Evolutionary conservation across 305 asterid species (phyloP).

Genomic region (Solanum hybrid): DNA sequence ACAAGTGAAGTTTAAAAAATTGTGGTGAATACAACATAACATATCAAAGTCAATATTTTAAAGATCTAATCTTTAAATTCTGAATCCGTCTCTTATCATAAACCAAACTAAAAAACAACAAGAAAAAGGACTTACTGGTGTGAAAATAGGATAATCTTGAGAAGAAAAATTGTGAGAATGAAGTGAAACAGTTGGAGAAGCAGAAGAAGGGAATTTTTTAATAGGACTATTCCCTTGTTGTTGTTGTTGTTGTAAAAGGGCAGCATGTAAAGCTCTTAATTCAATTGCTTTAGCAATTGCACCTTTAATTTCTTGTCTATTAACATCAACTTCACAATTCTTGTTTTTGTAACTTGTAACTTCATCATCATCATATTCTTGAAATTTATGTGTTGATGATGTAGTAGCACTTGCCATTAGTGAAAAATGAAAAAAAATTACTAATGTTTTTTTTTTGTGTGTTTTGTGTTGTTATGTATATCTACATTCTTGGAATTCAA

Average conservation of each 20-base stretch:
- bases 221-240: slow-evolving; percentile 32
- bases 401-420: slow-evolving; percentile 15
- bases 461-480: background rate
- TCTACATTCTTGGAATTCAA: slow-evolving; percentile 15
- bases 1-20: background rate
- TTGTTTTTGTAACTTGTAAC: slow-evolving; percentile 5
- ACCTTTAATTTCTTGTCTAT: slow-evolving; percentile 47
- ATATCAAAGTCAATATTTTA: background rate
- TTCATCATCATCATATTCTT: slow-evolving; percentile 5
- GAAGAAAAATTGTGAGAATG: slow-evolving; percentile 53
- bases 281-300: slow-evolving; percentile 88
- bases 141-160: slow-evolving; percentile 91
- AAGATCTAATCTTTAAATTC: background rate
- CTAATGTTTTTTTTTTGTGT: background rate
- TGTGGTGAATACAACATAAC: background rate
- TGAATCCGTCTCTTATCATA: background rate
- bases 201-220: slow-evolving; percentile 32
- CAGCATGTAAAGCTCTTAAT: slow-evolving; percentile 90
- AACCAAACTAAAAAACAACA: background rate
- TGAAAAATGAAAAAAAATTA: background rate
- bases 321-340: slow-evolving; percentile 21
- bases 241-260: slow-evolving; percentile 43
- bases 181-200: slow-evolving; percentile 56
- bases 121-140: slow-evolving; percentile 49
- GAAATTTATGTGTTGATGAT: slow-evolving; percentile 3